Evolutionary conservation across 2,329 filamentous ascomycete species (phyloP).

Genomic region (Exophiala viscosa): DNA sequence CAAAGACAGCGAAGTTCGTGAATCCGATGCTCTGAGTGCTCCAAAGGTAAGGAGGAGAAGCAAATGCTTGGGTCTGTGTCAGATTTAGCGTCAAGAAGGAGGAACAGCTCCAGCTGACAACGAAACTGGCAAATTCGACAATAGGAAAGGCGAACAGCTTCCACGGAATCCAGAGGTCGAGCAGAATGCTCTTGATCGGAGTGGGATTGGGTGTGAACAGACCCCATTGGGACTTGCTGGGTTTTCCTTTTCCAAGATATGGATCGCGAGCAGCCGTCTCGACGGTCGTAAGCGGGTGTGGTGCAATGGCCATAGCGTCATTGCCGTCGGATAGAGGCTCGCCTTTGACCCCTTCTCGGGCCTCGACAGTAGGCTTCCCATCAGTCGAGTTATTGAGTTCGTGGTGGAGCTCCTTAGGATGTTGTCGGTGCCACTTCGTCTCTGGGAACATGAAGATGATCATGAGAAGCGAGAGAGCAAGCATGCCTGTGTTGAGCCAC

Average conservation of each 20-base stretch:
- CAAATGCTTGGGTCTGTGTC: constrained; percentile 55
- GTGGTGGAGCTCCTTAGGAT: constrained; percentile 29
- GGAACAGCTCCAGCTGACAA: constrained; percentile 58
- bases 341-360: constrained; percentile 7
- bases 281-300: constrained; percentile 28
- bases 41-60: constrained; percentile 55
- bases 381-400: not conserved
- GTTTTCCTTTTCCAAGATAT: constrained; percentile 54
- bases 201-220: constrained; percentile 50
- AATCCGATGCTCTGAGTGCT: constrained; percentile 50
- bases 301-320: constrained; percentile 6
- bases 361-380: constrained; percentile 1
- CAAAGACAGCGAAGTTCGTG: constrained; percentile 55
- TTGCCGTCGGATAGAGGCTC: constrained; percentile 1
- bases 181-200: constrained; percentile 42
- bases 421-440: constrained; percentile 55
- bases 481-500: constrained; percentile 60
- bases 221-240: constrained; percentile 55
- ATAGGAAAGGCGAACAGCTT: constrained; percentile 62
- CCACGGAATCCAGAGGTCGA: constrained; percentile 60
- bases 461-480: constrained; percentile 49
- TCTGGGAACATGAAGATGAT: constrained; percentile 61
- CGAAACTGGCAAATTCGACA: constrained; percentile 59
- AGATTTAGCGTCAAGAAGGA: constrained; percentile 59
- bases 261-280: constrained; percentile 46